Evolutionary conservation across 1,284 basidiomycete genomes (phyloP), one percentile per base, ranked within the genome.

Genomic region (Sporisorium exsertum): DNA sequence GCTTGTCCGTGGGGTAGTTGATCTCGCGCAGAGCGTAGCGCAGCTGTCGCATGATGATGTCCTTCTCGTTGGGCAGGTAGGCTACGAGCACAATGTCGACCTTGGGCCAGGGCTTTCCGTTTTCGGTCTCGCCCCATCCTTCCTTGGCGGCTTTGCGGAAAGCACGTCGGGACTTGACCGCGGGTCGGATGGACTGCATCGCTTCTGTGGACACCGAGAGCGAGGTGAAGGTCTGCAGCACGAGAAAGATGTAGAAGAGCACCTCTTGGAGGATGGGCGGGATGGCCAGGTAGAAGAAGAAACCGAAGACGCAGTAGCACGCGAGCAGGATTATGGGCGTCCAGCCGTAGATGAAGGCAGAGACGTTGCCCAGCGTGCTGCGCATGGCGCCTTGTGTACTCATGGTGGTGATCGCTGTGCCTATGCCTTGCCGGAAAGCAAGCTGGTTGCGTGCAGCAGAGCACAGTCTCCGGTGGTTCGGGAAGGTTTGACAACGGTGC

Each of bases 31-130:
- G 53, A 2, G 74, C 73, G 49, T 82, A 82, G 12, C 78, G 72
- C 18, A 79, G 24, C 60, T 81, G 80, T 16, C 78, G 67, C 69
- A 80, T 71, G 61, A 82, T 82, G 60, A 81, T 81, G 49, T 82
- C 75, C 69, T 81, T 49, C 37, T 82, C 80, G 58, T 81, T 81
- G n/a, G 80, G 80, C 10, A 81, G 58, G 54, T 82, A 81, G 26
- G 81, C 80, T 0, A 82, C 80, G 15, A 82, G 72, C 16, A 82
- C 72, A 16, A 82, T 58, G 46, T 82, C 81, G 61, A 82, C 77
- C 18, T 62, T 40, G 0, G 81, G 80, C 72, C 80, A 82, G 2
- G 60, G 60, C 27, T 78, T 66, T 24, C 75, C 72, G 29, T 72
- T 51, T 13, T 77, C 74, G 20, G 62, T 64, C 60, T 77, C 74